Conservation (phyloP, 1,284 basidiomycete species). For the Marasmius oreades region DNA sequence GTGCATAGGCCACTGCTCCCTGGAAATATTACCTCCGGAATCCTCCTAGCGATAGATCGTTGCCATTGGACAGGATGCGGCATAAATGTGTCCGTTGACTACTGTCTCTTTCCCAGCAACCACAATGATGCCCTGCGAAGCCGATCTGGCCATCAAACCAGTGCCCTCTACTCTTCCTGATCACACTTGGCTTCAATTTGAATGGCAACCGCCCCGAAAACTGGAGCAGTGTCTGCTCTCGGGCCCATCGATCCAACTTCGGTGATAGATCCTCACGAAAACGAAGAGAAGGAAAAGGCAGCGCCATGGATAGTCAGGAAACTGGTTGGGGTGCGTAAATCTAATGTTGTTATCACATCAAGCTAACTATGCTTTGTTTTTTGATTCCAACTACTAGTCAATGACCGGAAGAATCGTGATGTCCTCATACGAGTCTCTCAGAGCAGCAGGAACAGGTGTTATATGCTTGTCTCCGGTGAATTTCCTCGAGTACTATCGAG, state of each 20-base stretch:
- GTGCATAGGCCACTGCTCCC: no score
- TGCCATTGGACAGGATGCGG: no score
- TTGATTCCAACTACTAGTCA: conserved; percentile 36
- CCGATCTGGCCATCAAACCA: neutral
- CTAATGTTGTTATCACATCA: conserved; percentile 1
- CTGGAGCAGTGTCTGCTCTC: conserved; percentile 34
- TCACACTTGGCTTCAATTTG: neutral
- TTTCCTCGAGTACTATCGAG: conserved; percentile 22
- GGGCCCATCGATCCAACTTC: conserved; percentile 54
- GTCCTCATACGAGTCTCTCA: conserved; percentile 59
- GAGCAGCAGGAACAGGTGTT: conserved; percentile 56
- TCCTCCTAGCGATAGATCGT: no score
- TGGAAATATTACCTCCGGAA: no score
- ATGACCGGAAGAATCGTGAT: conserved; percentile 65
- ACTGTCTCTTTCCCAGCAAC: no score
- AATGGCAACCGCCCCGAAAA: neutral
- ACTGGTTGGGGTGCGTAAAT: conserved; percentile 51
- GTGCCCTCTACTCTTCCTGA: neutral
- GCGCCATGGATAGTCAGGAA: conserved; percentile 65
- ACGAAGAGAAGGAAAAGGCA: conserved; percentile 47
- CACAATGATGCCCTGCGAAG: no score
- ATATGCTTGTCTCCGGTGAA: conserved; percentile 60
- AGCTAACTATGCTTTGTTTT: neutral
- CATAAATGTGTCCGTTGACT: no score
- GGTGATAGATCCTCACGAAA: conserved; percentile 25